Conservation (phyloP, 2,329 filamentous ascomycete species). For the Apiospora arundinis region DNA sequence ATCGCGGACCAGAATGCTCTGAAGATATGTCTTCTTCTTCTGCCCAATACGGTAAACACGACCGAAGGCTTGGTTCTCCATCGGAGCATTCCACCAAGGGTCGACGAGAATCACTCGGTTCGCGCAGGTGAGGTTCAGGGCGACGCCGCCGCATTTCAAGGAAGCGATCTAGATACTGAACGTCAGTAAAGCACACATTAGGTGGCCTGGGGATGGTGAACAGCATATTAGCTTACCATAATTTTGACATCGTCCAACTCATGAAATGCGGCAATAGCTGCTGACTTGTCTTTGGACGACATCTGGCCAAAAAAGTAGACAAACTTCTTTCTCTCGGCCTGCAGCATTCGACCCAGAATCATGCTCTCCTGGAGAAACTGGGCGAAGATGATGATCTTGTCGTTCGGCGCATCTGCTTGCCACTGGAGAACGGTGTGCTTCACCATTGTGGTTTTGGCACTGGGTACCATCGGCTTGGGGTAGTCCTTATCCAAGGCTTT, state of each 20-base stretch:
- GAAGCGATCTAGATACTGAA: conserved; percentile 40
- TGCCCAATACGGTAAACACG: conserved; percentile 73
- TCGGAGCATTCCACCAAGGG: conserved; percentile 66
- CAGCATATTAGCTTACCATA: conserved; percentile 45
- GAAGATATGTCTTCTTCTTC: conserved; percentile 61
- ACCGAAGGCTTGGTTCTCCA: conserved; percentile 66
- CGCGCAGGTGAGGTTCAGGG: conserved; percentile 49
- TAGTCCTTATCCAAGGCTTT: background rate
- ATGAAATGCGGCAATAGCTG: conserved; percentile 35
- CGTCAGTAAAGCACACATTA: background rate
- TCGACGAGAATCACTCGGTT: conserved; percentile 63
- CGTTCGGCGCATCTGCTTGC: conserved; percentile 1
- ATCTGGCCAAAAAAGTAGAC: conserved; percentile 46
- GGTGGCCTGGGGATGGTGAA: background rate
- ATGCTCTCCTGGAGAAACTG: conserved; percentile 8
- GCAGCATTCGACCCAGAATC: conserved; percentile 45
- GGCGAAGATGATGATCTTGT: conserved; percentile 25
- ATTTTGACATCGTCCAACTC: conserved; percentile 32
- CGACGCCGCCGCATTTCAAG: conserved; percentile 44
- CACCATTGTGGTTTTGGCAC: background rate
- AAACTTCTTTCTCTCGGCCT: conserved; percentile 39
- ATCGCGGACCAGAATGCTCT: conserved; percentile 60
- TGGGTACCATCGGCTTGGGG: background rate
- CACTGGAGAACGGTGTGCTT: background rate
- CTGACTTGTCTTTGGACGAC: conserved; percentile 20